Evolutionary conservation across 805 yeast genomes (phyloP), one percentile per base, ranked within the genome.

Genomic region (Candida loeiensis): DNA sequence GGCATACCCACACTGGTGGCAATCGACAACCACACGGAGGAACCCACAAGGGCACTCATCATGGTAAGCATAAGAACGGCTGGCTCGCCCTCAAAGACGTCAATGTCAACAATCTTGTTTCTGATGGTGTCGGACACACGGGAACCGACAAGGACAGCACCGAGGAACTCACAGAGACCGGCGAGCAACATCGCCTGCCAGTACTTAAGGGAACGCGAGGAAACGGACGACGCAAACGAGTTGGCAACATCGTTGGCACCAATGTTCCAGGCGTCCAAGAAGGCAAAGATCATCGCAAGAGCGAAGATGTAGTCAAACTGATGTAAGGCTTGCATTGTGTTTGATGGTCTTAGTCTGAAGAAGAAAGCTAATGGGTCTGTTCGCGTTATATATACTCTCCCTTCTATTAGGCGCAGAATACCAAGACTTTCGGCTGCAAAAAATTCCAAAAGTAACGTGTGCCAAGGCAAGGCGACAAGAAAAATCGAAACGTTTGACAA

Each of bases 191-290:
- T 80, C 13, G 88, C 90, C 59, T 83, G 91, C 79, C 82, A 76
- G 56, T 81, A 81, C 40, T 75, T 75, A 47, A 83, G 64, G 12
- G 87, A 73, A 50, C 84, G 67, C 9, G 90, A 80, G 11, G 89
- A 79, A 4, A 83, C 80, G 0, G 90, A 76, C 2, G 90, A 82
- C 1, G 91, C 83, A 54, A 80, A 83, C 1, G 91, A 83, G 67
- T 84, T 83, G 12, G 90, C 83, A 43, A 83, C 88, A 67, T 83
- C 91, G 54, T 84, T 83, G 21, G 90, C 91, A 37, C 90, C 90
- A 50, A 82, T 82, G 58, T 82, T 82, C 73, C 79, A 83, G 3
- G 89, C 90, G 62, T 83, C 89, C 49, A 83, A 66, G 67, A 80
- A 80, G 44, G 87, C 89, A 61, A 82, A 82, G 45, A 82, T 59